These are phyloP conservation scores for Populus hybrid DNA, from an alignment of 441 rosid genomes.

Conservation along the genomic window DNA sequence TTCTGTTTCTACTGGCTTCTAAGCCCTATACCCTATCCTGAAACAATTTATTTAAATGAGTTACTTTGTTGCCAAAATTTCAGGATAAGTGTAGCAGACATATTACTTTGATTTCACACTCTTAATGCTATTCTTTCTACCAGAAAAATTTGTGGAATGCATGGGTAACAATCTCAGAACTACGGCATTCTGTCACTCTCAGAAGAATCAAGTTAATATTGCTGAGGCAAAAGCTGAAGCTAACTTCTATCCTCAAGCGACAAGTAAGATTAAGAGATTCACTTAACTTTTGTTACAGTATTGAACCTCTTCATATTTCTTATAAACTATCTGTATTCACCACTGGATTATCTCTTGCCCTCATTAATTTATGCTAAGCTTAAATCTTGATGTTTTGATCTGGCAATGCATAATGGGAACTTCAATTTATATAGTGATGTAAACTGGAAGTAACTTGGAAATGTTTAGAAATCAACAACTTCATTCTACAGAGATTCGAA, in stretches of 20 bases:
- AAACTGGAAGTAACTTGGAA: background rate
- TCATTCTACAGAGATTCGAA: background rate
- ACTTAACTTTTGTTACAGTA: constrained; percentile 2
- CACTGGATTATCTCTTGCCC: constrained; percentile 4
- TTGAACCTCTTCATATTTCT: background rate
- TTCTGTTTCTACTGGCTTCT: background rate
- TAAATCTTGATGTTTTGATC: background rate
- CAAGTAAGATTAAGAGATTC: constrained; percentile 52
- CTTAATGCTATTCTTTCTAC: constrained; percentile 23
- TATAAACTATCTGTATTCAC: background rate
- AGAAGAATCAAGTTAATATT: constrained; percentile 64
- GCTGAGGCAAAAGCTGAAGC: constrained; percentile 71
- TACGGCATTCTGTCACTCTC: constrained; percentile 67
- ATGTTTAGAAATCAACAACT: background rate
- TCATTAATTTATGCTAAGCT: constrained; percentile 9
- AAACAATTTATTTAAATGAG: background rate
- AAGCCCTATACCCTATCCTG: background rate
- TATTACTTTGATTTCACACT: background rate
- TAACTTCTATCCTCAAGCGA: constrained; percentile 56
- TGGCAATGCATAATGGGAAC: background rate
- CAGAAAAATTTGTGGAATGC: constrained; percentile 52
- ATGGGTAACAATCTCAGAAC: no score
- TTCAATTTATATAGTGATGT: background rate
- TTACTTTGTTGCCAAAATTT: background rate
- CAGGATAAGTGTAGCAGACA: background rate